phyloP scores from a whole-genome alignment of 179 eudicot genomes.

The Corrigiola litoralis region DNA sequence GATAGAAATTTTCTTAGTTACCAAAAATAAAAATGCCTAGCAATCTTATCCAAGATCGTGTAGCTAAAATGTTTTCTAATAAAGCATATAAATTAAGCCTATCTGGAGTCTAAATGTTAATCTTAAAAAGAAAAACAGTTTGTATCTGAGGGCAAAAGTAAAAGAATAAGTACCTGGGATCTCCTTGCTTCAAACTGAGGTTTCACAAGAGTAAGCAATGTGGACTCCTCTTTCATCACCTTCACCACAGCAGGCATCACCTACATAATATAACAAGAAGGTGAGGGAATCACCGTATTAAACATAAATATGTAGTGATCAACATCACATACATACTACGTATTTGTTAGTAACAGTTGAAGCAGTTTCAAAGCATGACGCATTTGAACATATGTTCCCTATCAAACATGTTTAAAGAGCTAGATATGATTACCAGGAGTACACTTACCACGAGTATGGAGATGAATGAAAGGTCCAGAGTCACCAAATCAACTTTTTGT shows the following conservation, averaged over 20 bases:
- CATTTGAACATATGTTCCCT: not conserved
- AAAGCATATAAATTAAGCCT: no score
- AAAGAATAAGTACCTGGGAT: constrained; percentile 56
- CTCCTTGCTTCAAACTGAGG: constrained; percentile 98
- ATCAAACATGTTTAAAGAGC: not conserved
- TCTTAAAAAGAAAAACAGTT: no score
- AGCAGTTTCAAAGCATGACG: not conserved
- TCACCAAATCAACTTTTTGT: constrained; percentile 87
- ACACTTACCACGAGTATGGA: constrained; percentile 81
- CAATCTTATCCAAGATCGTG: no score
- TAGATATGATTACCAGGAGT: constrained; percentile 1
- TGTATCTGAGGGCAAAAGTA: not conserved
- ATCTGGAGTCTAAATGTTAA: no score
- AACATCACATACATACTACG: not conserved
- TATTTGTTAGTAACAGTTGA: not conserved
- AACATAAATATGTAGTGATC: not conserved
- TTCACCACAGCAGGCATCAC: constrained; percentile 96
- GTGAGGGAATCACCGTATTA: not conserved
- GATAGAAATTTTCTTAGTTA: no score
- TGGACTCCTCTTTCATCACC: constrained; percentile 78
- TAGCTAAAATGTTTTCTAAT: no score
- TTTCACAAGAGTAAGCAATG: constrained; percentile 77
- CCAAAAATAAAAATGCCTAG: no score
- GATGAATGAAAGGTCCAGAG: constrained; percentile 95
- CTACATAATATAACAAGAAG: constrained; percentile 33